A percentile compares a stretch with the other conserved stretches of the same genome.
Evolutionary conservation across 139 green algal species (phyloP).

Genomic region (Eudorina sp.): DNA sequence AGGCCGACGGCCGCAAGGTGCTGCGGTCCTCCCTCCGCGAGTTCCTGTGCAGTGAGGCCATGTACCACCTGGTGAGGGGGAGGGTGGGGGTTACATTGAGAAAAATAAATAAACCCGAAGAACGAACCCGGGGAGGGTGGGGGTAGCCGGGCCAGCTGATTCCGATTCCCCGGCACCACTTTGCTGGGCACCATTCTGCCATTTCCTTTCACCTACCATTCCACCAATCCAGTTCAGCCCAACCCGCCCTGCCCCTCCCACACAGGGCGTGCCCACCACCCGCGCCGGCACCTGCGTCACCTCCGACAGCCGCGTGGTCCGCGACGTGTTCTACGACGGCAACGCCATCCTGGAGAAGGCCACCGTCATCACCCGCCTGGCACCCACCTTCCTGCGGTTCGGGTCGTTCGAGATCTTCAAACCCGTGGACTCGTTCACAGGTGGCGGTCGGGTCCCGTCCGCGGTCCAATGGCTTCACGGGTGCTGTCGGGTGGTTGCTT

Average conservation of each 20-base stretch:
- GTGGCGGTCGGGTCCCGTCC: too few species aligned
- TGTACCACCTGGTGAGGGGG: constrained; percentile 66
- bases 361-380: constrained; percentile 70
- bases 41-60: constrained; percentile 80
- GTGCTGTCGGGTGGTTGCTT: too few species aligned
- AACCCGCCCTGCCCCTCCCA: not conserved
- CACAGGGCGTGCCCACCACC: constrained; percentile 73
- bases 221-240: too few species aligned
- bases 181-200: too few species aligned
- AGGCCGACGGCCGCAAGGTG: constrained; percentile 67
- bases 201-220: too few species aligned
- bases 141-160: not conserved
- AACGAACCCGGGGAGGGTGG: too few species aligned
- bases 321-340: constrained; percentile 64
- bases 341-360: constrained; percentile 59
- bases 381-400: constrained; percentile 75
- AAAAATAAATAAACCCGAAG: too few species aligned
- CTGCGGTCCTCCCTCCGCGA: constrained; percentile 79
- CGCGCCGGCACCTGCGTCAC: constrained; percentile 64
- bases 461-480: too few species aligned
- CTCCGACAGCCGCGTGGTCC: constrained; percentile 50
- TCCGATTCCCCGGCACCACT: too few species aligned
- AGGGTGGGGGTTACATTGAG: too few species aligned
- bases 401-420: constrained; percentile 78
- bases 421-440: constrained; percentile 51